Base-by-base conservation (phyloP, 768 basidiomycete species). In the Candolleomyces eurysporus region DNA sequence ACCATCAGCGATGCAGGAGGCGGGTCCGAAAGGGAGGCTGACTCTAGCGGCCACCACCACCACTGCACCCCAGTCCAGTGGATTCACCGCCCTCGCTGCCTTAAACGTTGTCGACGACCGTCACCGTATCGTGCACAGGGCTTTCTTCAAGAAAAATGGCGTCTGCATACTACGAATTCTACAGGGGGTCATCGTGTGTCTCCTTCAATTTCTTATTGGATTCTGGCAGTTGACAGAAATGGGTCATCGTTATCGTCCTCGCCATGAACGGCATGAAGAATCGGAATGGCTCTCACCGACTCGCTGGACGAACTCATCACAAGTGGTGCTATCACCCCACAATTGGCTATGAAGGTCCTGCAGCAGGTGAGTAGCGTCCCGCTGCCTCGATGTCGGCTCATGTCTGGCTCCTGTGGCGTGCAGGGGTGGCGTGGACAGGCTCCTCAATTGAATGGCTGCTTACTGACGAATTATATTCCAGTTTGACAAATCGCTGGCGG, bases 271-370 rank as follows among this genome's bases (percentile, higher is more conserved):
- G 30, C 26, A 19, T 54, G 31, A 60, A 98, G 97, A 65, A 94
- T 98, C 74, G 97, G 97, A 56, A 93, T 95, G 84, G 94, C 96
- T 57, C 82, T 99, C 56, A 96, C 96, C 14, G 97, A 99, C 79
- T 95, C 96, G 65, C 86, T 99, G 68, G 97, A 99, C 78, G 96
- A 98, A 77, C 85, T 99, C 66, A 98, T 99, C 68, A 96, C 95
- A 50, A 91, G 90, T 70, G 96, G 96, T 2, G 88, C 92, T 54
- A 99, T 99, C 69, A 96, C 95, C 19, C 96, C 96, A 13, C 96
- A 98, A 77, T 75, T 98, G 66, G 97, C 96, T n/a, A 94, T 98
- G 90, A 93, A 96, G 75, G 94, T 97, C n/a, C 76, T 98, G 61
- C 90, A 91, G 71, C 96, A 98, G 92, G 96, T 97, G 67, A 64